Evolutionary conservation across 2,329 filamentous ascomycete genomes (phyloP).

Genomic region (Sporothrix humicola): DNA sequence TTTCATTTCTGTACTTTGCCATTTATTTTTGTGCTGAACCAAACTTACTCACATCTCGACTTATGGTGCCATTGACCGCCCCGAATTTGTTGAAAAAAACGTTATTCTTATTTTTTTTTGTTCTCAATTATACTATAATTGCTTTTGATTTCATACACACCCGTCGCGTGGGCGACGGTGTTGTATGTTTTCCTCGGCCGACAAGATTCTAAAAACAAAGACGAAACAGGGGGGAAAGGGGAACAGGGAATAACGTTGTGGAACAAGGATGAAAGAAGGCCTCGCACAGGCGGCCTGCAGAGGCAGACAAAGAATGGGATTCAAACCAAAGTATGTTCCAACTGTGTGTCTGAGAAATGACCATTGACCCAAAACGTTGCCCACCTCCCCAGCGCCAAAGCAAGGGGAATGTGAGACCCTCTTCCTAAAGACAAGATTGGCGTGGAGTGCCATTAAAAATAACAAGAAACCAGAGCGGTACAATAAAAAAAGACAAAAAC

Average conservation of each 20-base stretch:
- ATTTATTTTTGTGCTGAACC: too few species aligned
- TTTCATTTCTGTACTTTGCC: too few species aligned
- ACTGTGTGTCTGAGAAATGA: background rate
- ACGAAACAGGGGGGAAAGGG: background rate
- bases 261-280: too few species aligned
- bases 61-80: too few species aligned
- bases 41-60: background rate
- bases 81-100: too few species aligned
- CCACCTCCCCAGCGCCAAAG: background rate
- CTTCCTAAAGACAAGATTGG: too few species aligned
- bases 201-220: conserved; percentile 28
- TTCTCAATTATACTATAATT: too few species aligned
- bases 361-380: background rate
- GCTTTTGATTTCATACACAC: conserved; percentile 25
- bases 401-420: background rate
- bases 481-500: background rate
- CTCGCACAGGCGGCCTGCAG: too few species aligned
- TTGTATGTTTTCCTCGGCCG: conserved; percentile 25
- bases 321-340: conserved; percentile 1
- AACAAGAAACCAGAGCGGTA: conserved; percentile 24
- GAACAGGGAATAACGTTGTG: too few species aligned
- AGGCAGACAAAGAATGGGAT: background rate
- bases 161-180: conserved; percentile 22
- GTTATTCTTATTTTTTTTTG: too few species aligned
- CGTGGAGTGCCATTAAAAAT: background rate